phyloP scores from a whole-genome alignment of 2,329 filamentous ascomycete species.

The Cordyceps farinosa region DNA sequence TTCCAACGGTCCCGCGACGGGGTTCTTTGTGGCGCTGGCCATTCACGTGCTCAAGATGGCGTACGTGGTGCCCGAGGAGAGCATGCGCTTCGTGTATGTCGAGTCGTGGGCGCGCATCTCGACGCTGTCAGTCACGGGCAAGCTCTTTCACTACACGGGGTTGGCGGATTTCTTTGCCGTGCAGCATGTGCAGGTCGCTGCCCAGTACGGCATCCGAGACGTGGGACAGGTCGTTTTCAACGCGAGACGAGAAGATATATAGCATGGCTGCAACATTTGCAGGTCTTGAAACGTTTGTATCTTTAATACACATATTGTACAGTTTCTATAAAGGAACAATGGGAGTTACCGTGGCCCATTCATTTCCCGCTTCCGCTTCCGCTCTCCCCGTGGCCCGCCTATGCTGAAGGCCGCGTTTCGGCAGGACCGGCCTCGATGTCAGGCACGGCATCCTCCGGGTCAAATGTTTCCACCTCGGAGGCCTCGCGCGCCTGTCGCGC shows the following conservation, averaged over 20 bases:
- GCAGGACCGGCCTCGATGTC: slow-evolving; percentile 25
- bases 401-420: slow-evolving; percentile 15
- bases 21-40: slow-evolving; percentile 65
- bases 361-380: not conserved
- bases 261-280: not conserved
- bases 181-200: slow-evolving; percentile 68
- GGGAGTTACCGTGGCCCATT: not conserved
- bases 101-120: slow-evolving; percentile 90
- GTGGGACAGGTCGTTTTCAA: slow-evolving; percentile 41
- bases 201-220: slow-evolving; percentile 38
- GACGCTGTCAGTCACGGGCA: slow-evolving; percentile 79
- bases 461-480: slow-evolving; percentile 43
- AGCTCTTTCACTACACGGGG: slow-evolving; percentile 59
- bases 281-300: slow-evolving; percentile 4
- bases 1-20: slow-evolving; percentile 86
- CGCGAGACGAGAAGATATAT: slow-evolving; percentile 27
- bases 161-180: slow-evolving; percentile 78
- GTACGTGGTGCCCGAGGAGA: slow-evolving; percentile 43
- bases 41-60: slow-evolving; percentile 48
- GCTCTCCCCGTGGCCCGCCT: not conserved
- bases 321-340: slow-evolving; percentile 19
- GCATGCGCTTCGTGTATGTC: slow-evolving; percentile 76
- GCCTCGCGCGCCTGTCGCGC: slow-evolving; percentile 38
- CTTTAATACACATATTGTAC: slow-evolving; percentile 23
- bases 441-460: slow-evolving; percentile 35